A percentile compares a stretch with the other conserved stretches of the same genome.
Evolutionary conservation across 2,329 filamentous ascomycete species (phyloP).

Genomic region (Exophiala aquamarina): DNA sequence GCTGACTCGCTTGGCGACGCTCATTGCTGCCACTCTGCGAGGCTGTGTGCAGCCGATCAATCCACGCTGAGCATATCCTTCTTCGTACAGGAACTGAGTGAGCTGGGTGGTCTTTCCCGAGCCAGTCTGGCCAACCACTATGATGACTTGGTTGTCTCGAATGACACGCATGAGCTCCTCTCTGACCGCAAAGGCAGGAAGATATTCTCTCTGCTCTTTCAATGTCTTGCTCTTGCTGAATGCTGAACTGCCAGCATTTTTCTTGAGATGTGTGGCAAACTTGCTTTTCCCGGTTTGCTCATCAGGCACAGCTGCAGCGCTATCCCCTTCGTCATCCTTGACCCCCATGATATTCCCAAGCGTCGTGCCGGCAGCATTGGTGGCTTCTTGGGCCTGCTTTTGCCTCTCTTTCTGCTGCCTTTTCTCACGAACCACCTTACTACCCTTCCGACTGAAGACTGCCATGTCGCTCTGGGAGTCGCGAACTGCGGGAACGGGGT

Average conservation of each 20-base stretch:
- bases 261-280: constrained; percentile 88
- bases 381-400: constrained; percentile 92
- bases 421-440: constrained; percentile 85
- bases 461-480: constrained; percentile 99
- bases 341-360: constrained; percentile 94
- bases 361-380: constrained; percentile 85
- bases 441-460: constrained; percentile 93
- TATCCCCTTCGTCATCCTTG: constrained; percentile 86
- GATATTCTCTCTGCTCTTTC: constrained; percentile 84
- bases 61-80: constrained; percentile 79
- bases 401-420: constrained; percentile 90
- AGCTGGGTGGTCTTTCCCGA: constrained; percentile 97
- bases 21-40: constrained; percentile 95
- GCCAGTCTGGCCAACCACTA: constrained; percentile 95
- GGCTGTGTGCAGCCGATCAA: constrained; percentile 97
- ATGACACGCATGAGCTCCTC: constrained; percentile 91
- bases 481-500: constrained; percentile 87
- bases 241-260: constrained; percentile 74
- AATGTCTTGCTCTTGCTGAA: constrained; percentile 93
- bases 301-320: constrained; percentile 72
- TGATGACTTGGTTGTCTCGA: constrained; percentile 92
- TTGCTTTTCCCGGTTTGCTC: constrained; percentile 73
- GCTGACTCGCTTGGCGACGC: constrained; percentile 93
- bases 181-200: constrained; percentile 93
- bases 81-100: constrained; percentile 92